phyloP scores from a whole-genome alignment of 2,329 filamentous ascomycete genomes.

The Fusarium sp. region DNA sequence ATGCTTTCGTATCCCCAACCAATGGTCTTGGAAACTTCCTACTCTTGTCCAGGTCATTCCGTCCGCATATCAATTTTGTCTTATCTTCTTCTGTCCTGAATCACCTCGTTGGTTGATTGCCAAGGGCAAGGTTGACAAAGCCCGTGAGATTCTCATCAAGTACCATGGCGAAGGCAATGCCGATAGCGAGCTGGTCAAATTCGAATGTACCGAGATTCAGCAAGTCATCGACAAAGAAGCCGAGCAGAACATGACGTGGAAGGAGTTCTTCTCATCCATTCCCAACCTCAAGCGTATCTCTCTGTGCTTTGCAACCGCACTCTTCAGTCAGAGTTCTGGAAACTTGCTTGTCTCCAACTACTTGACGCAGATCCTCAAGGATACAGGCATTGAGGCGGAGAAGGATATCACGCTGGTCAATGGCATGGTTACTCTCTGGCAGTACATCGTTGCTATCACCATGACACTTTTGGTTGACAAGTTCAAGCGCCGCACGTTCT shows the following conservation, averaged over 20 bases:
- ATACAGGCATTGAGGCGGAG: constrained; percentile 52
- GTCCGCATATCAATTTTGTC: constrained; percentile 54
- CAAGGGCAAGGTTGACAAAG: constrained; percentile 61
- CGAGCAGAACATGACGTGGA: constrained; percentile 56
- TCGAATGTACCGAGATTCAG: constrained; percentile 62
- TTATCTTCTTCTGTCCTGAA: constrained; percentile 66
- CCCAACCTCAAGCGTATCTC: constrained; percentile 55
- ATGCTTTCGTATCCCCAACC: constrained; percentile 30
- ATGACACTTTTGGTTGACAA: constrained; percentile 52
- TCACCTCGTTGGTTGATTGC: constrained; percentile 69
- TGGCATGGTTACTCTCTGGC: constrained; percentile 55
- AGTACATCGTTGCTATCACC: constrained; percentile 54
- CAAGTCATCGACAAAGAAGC: constrained; percentile 58
- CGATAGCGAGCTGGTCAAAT: constrained; percentile 56
- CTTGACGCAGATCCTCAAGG: constrained; percentile 52
- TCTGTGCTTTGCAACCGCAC: constrained; percentile 53
- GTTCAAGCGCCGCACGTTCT: constrained; percentile 53
- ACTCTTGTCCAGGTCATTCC: constrained; percentile 63
- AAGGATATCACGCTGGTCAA: constrained; percentile 56
- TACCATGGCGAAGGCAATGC: constrained; percentile 62
- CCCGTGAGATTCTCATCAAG: constrained; percentile 61
- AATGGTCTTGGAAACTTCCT: constrained; percentile 49
- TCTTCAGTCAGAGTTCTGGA: constrained; percentile 56
- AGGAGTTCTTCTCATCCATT: constrained; percentile 53
- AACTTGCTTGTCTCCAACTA: constrained; percentile 57